Percentiles rank a stretch among this genome's conserved stretches.
Evolutionary conservation across 441 rosid species (phyloP).

Genomic region (Populus tomentosa): DNA sequence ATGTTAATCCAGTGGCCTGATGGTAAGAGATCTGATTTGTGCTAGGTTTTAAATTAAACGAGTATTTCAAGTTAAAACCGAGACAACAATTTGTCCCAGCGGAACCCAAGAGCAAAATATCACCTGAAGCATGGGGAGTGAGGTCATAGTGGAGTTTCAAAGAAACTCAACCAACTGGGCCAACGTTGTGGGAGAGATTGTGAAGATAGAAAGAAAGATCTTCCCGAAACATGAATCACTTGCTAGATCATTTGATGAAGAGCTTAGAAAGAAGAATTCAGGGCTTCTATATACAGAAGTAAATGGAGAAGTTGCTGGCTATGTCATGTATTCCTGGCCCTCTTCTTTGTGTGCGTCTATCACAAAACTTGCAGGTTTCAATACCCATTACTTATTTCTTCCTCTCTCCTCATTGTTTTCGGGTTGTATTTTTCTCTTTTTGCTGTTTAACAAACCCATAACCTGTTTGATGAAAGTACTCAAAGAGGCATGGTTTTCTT

Average conservation of each 20-base stretch:
- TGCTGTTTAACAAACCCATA: constrained; percentile 4
- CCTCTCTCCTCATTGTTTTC: not conserved
- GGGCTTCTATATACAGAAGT: constrained; percentile 48
- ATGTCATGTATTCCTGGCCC: constrained; percentile 64
- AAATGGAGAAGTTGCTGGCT: constrained; percentile 53
- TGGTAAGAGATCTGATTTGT: too few relatives aligned
- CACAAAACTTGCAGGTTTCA: constrained; percentile 72
- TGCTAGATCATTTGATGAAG: constrained; percentile 51
- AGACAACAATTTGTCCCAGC: too few relatives aligned
- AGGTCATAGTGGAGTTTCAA: constrained; percentile 35
- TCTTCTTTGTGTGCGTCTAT: constrained; percentile 66
- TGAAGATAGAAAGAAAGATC: constrained; percentile 62
- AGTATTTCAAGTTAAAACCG: too few relatives aligned
- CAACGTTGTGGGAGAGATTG: constrained; percentile 48
- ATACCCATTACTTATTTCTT: not conserved
- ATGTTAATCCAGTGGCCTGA: too few relatives aligned
- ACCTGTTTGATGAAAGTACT: constrained; percentile 48
- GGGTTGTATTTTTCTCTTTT: not conserved
- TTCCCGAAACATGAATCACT: constrained; percentile 86
- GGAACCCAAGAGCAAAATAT: too few relatives aligned
- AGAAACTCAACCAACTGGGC: constrained; percentile 42
- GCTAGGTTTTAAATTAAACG: too few relatives aligned
- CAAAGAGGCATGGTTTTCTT: not conserved
- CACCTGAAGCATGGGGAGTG: constrained; percentile 26
- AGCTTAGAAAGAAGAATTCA: constrained; percentile 59